These are phyloP conservation scores for Larix kaempferi DNA, from an alignment of 75 land plant genomes.

Conservation along the genomic window DNA sequence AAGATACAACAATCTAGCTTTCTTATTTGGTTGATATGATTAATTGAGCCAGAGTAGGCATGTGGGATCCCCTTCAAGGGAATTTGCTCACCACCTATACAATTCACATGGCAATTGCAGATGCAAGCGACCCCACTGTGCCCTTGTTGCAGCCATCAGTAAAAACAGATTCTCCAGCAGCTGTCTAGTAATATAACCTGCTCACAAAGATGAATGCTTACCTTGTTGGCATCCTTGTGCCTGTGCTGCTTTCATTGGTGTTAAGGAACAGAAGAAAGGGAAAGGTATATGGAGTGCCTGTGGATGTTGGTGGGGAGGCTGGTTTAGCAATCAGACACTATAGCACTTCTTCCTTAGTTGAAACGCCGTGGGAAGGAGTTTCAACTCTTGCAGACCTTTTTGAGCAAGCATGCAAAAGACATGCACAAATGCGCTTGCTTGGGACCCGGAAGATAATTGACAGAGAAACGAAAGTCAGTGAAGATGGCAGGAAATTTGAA, in stretches of 20 bases:
- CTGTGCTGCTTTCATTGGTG: constrained; percentile 48
- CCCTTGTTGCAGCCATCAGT: background rate
- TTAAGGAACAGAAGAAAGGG: constrained; percentile 38
- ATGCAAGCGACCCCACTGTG: background rate
- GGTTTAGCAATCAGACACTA: constrained; percentile 64
- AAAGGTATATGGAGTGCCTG: constrained; percentile 64
- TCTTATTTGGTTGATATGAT: background rate
- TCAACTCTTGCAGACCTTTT: constrained; percentile 77
- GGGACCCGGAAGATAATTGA: constrained; percentile 64
- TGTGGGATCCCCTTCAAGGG: background rate
- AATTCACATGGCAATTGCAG: constrained; percentile 9
- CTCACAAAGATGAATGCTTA: constrained; percentile 41
- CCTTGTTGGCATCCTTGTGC: constrained; percentile 57
- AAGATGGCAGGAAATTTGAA: constrained; percentile 82
- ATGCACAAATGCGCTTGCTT: constrained; percentile 35
- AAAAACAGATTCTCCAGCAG: background rate
- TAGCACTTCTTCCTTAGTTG: constrained; percentile 50
- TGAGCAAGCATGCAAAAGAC: constrained; percentile 66
- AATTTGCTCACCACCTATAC: background rate
- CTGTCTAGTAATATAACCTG: background rate
- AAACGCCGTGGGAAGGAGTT: constrained; percentile 80
- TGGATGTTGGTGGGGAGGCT: constrained; percentile 75
- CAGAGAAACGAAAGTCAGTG: constrained; percentile 48
- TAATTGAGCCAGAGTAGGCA: background rate
- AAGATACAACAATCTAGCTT: background rate